Conservation (phyloP, 1,284 basidiomycete species). For the Fomitopsis betulina region DNA sequence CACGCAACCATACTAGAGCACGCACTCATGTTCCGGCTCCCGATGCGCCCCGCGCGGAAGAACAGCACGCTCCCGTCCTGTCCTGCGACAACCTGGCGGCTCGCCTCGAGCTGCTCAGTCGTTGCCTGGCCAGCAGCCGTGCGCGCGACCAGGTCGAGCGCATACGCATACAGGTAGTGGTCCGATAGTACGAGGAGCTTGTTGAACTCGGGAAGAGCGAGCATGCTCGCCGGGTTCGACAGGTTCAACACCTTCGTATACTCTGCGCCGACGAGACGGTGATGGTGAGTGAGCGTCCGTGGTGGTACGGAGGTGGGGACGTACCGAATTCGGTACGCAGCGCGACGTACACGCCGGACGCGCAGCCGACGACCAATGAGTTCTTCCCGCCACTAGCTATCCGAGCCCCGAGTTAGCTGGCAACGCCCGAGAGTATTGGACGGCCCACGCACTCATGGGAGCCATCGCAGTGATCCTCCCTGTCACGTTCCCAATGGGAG, state of each 20-base stretch:
- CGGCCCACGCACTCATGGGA: constrained; percentile 50
- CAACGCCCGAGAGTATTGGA: neutral
- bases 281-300: neutral
- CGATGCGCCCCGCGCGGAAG: constrained; percentile 50
- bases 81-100: constrained; percentile 53
- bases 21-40: constrained; percentile 49
- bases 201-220: constrained; percentile 56
- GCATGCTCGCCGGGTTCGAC: constrained; percentile 45
- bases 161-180: constrained; percentile 55
- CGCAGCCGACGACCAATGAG: constrained; percentile 59
- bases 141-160: constrained; percentile 62
- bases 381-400: constrained; percentile 44
- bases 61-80: constrained; percentile 50
- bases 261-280: constrained; percentile 29
- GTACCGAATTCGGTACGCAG: constrained; percentile 44
- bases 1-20: neutral
- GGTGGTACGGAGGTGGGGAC: constrained; percentile 17
- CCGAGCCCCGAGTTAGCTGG: constrained; percentile 5
- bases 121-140: constrained; percentile 46
- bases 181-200: constrained; percentile 64
- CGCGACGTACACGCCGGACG: constrained; percentile 63
- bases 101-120: constrained; percentile 43
- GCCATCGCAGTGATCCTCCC: constrained; percentile 56
- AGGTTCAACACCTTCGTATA: constrained; percentile 51
- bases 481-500: constrained; percentile 35